Base-by-base conservation (phyloP, 2,329 filamentous ascomycete species). In the Sphaerulina vaccinii region DNA sequence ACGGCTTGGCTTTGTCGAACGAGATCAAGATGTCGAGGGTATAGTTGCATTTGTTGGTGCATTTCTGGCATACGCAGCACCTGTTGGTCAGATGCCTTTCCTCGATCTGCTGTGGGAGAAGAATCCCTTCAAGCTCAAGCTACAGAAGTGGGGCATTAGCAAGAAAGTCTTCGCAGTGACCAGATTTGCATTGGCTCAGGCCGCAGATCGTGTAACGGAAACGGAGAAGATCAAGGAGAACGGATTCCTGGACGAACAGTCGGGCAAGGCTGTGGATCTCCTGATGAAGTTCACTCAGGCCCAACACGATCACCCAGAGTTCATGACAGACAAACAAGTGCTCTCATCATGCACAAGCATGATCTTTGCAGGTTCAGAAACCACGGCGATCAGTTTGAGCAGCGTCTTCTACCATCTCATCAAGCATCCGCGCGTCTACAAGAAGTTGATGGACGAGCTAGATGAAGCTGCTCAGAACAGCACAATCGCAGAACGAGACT, bases 371-470 rank as follows among this genome's bases (percentile, higher is more conserved):
- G 58, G 58, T 3, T 86, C 82, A 2, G 88, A 93, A 69, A 92
- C 88, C 0, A 92, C 88, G 0, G 87, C 86, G 33, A 91, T 91
- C 64, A 83, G 80, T 5, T 76, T 91, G 0, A 80, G 81, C 5
- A 78, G 83, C 5, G 79, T 90, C 0, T 88, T 92, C 63, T 91
- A 91, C 70, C 84, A 83, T 67, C 71, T 91, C 3, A 75, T 90
- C 29, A 84, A 84, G 63, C 80, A 83, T 61, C 83, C 84, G 0
- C 32, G 59, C 0, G 76, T 75, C 11, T 79, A 87, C 54, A 64
- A 68, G 2, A 77, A 76, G 33, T 71, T 89, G 48, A 78, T 80
- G 62, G 60, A 70, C 1, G 87, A 90, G 65, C 68, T 90, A 0
- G 85, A 89, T 62, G 71, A 71, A 0, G 82, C 81, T 0, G 79